Evolutionary conservation across 2,329 filamentous ascomycete genomes (phyloP).

Genomic region (Epichloe sibirici): DNA sequence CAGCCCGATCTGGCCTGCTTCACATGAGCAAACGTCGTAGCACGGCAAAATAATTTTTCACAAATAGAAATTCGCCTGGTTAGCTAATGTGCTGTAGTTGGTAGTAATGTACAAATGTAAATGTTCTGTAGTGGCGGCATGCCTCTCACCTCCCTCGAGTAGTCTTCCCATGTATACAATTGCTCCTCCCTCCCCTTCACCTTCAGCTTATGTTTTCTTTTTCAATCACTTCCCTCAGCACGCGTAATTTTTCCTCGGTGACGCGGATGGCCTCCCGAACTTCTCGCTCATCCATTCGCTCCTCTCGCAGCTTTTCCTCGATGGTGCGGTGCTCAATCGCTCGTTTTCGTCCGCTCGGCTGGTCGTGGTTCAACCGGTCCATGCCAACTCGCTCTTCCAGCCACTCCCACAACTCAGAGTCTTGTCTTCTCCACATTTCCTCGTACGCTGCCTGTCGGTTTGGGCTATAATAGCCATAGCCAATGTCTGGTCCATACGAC

Average conservation of each 20-base stretch:
- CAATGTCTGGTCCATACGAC: conserved; percentile 21
- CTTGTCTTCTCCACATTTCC: conserved; percentile 81
- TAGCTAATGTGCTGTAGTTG: background rate
- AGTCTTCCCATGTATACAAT: background rate
- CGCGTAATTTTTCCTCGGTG: conserved; percentile 72
- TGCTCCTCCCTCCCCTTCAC: no score
- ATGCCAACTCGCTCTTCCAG: conserved; percentile 75
- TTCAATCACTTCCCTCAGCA: conserved; percentile 59
- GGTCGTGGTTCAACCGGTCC: conserved; percentile 39
- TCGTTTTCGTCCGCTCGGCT: conserved; percentile 27
- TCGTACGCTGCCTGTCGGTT: conserved; percentile 77
- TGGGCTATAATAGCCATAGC: conserved; percentile 28
- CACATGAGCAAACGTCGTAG: no score
- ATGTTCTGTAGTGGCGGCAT: background rate
- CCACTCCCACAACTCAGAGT: conserved; percentile 88
- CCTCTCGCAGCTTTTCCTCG: conserved; percentile 45
- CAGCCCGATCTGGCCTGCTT: no score
- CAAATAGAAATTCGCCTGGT: conserved; percentile 2
- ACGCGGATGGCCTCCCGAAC: conserved; percentile 71
- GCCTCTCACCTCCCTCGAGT: background rate
- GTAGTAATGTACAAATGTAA: conserved; percentile 3
- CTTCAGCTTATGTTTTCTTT: conserved; percentile 24
- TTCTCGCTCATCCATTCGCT: conserved; percentile 58
- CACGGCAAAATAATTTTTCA: background rate
- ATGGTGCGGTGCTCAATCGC: conserved; percentile 42